Evolutionary conservation across 306 rosid genomes (phyloP), one percentile per base, ranked within the genome.

Genomic region (Fragaria iinumae): DNA sequence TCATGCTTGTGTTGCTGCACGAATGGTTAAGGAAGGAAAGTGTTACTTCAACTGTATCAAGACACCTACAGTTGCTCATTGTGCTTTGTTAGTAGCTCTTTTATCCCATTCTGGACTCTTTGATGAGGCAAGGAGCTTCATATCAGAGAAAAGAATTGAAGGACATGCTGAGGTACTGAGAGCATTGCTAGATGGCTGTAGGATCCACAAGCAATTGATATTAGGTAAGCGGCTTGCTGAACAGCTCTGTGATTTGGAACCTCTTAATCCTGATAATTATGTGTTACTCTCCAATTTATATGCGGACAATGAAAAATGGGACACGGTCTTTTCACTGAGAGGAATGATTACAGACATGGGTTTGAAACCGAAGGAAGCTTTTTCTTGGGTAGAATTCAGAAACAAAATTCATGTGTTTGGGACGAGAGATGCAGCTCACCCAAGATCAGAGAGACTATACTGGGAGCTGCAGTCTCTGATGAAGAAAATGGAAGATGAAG

Each of bases 321-420:
- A 77, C 69, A 81, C 75, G 87, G 93, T 80, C 27, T 67, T 82
- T 13, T 75, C 76, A 68, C 7, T 85, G 43, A 75, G 64, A 79
- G 81, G 73, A 74, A 87, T 75, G 71, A 76, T 90, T 39, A 66
- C 36, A 55, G 95, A 88, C 73, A 82, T 88, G 95, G 93, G 84
- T 57, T 82, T 91, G 90, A 90, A 81, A 56, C 86, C 91, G 1
- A 87, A 52, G 55, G 88, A 76, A 80, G 87, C 90, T 66, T 85
- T 73, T 76, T 78, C 90, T 69, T 90, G 97, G 97, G 84, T 86
- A 9, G 90, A 88, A 73, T 74, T 77, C 49, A 68, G 82, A 79
- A 86, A 85, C 45, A 91, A 87, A 90, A 84, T 90, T 72, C 97
- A 91, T 50, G 91, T 81, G 38, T 91, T 91, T 68, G 90, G 89